Evolutionary conservation across 2,329 filamentous ascomycete genomes (phyloP), one percentile per base, ranked within the genome.

Genomic region (Aspergillus tanneri): DNA sequence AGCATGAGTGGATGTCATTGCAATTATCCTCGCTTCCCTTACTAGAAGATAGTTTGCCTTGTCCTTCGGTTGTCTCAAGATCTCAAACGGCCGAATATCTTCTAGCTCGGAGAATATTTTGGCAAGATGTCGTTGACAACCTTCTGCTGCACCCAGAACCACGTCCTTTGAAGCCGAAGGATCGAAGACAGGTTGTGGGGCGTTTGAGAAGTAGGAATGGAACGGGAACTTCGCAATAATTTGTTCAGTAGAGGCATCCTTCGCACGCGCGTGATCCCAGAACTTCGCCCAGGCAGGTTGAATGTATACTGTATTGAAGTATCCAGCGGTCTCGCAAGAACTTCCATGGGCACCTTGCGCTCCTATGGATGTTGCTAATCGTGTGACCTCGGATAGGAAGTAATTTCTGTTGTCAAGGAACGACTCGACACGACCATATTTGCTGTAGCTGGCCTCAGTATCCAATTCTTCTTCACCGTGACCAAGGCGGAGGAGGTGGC

Each of bases 1-100:
- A 4, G 93, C 95, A 69, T 99, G 93, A 0, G 95, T 99, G 3
- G 91, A 95, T 14, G 93, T 99, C 95, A 99, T 99, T 49, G 93
- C 95, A 56, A 99, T 86, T 54, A 99, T 93, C 27, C 93, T 86
- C n/a, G 95, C 95, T 71, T 97, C 92, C 62, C 90, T 96, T 5
- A 90, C 87, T 25, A 99, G 81, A 5, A 99, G 82, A 64, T 99
- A 99, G 68, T 97, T 97, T 43, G 91, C 87, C 73, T 95, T 96
- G 67, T 99, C 93, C 27, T 88, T 85, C 55, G 91, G 88, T 46
- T 87, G 86, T 43, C 90, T 84, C 47, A 99, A 74, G 42, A 99
- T 91, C 72, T 99, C 93, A 63, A 99, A 99, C 0, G 93, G 95
- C 58, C 91, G 81, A 37, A 95, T 92, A 64, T 97, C 91, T 56